These are phyloP conservation scores for Crepidotus variabilis DNA, from an alignment of 768 basidiomycete genomes.

Conservation along the genomic window DNA sequence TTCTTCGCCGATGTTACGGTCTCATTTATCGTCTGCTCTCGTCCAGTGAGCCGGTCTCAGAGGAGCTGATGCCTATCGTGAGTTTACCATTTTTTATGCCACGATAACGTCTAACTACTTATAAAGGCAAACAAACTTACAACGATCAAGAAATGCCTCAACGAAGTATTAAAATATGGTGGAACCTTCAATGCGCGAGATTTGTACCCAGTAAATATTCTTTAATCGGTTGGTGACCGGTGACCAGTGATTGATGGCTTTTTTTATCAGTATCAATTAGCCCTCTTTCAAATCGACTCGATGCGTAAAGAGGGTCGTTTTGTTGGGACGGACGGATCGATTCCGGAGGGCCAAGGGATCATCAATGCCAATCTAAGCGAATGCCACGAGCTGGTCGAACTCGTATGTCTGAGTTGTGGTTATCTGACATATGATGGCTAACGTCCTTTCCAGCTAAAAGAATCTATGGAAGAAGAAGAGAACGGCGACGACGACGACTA, in stretches of 20 bases:
- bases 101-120: background rate
- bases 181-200: slow-evolving; percentile 91
- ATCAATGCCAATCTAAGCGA: slow-evolving; percentile 95
- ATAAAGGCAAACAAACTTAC: slow-evolving; percentile 90
- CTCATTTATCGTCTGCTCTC: slow-evolving; percentile 91
- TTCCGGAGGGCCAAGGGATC: slow-evolving; percentile 96
- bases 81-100: background rate
- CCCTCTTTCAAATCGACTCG: slow-evolving; percentile 92
- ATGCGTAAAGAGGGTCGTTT: slow-evolving; percentile 94
- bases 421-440: background rate
- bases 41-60: slow-evolving; percentile 94
- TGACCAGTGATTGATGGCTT: background rate
- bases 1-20: slow-evolving; percentile 93
- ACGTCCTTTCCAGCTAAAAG: slow-evolving; percentile 52
- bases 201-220: slow-evolving; percentile 77
- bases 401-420: slow-evolving; percentile 52
- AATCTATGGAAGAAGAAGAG: slow-evolving; percentile 74
- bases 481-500: slow-evolving; percentile 55
- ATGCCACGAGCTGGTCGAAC: slow-evolving; percentile 93
- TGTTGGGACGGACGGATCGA: slow-evolving; percentile 77
- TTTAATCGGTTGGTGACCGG: slow-evolving; percentile 1
- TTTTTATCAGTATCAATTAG: slow-evolving; percentile 76
- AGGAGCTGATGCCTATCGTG: slow-evolving; percentile 96
- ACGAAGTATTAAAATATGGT: slow-evolving; percentile 93
- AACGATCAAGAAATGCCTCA: slow-evolving; percentile 94